These are phyloP conservation scores for Omphalea diandra DNA, from an alignment of 441 rosid species.

Conservation along the genomic window DNA sequence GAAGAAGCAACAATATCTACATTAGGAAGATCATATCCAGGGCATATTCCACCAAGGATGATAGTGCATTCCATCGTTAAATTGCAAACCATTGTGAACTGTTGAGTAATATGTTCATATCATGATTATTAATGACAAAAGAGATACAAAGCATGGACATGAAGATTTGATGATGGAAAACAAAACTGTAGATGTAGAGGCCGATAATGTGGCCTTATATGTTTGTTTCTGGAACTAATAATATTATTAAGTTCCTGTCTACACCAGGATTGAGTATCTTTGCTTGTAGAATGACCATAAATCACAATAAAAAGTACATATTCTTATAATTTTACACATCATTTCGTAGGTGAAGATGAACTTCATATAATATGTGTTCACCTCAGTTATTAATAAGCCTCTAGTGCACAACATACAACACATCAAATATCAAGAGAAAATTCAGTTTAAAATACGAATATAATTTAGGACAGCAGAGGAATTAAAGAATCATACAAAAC, in stretches of 20 bases:
- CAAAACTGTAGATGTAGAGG: neutral
- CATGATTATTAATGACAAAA: neutral
- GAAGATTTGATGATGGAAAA: neutral
- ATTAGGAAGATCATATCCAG: neutral
- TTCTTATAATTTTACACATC: neutral
- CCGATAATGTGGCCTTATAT: neutral
- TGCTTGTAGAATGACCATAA: neutral
- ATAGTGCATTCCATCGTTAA: neutral
- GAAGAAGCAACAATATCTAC: constrained; percentile 4
- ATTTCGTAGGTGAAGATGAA: neutral
- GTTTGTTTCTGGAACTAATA: neutral
- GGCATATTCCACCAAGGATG: neutral
- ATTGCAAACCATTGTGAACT: neutral
- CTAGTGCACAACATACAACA: neutral
- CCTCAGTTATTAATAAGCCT: neutral
- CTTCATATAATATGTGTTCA: neutral
- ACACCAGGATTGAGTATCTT: neutral
- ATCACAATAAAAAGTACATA: neutral
- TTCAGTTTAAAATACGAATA: neutral
- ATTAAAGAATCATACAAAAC: neutral
- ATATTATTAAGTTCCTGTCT: neutral
- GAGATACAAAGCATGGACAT: neutral
- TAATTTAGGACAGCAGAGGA: neutral
- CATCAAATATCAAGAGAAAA: neutral
- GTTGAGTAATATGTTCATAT: neutral